These are phyloP conservation scores for Mucor ambiguus DNA, from an alignment of 371 early-diverging fungal genomes.

Conservation along the genomic window DNA sequence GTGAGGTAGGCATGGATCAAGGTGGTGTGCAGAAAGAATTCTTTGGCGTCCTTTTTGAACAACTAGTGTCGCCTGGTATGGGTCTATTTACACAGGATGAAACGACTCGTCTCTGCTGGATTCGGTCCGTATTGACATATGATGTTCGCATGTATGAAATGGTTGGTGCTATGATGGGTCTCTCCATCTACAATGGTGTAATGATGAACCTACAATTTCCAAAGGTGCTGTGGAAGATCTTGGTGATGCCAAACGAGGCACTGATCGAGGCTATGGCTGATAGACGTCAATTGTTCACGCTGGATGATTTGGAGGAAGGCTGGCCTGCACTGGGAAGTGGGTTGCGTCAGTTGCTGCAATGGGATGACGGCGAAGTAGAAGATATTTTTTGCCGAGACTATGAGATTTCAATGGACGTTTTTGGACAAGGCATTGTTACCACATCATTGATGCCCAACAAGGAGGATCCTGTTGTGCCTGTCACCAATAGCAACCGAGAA, in stretches of 20 bases:
- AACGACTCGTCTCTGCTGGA: slow-evolving; percentile 79
- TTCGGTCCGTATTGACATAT: slow-evolving; percentile 64
- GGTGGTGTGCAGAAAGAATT: slow-evolving; percentile 98
- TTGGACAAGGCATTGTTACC: slow-evolving; percentile 67
- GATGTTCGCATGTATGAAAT: slow-evolving; percentile 74
- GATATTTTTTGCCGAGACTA: slow-evolving; percentile 87
- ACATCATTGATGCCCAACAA: slow-evolving; percentile 76
- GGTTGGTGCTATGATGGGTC: slow-evolving; percentile 90
- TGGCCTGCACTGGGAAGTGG: slow-evolving; percentile 69
- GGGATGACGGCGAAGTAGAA: slow-evolving; percentile 79
- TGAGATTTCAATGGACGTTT: slow-evolving; percentile 75
- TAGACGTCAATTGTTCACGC: slow-evolving; percentile 37
- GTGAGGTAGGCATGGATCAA: slow-evolving; percentile 91
- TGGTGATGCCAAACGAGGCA: slow-evolving; percentile 51
- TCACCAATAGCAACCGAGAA: slow-evolving; percentile 73
- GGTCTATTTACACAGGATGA: slow-evolving; percentile 68
- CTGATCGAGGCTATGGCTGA: slow-evolving; percentile 31
- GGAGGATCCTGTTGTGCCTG: slow-evolving; percentile 57
- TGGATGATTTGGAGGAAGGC: slow-evolving; percentile 61
- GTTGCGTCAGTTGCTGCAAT: slow-evolving; percentile 69
- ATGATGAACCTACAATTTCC: slow-evolving; percentile 92
- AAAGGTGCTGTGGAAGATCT: slow-evolving; percentile 79
- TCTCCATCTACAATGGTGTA: slow-evolving; percentile 93
- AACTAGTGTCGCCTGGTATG: slow-evolving; percentile 82
- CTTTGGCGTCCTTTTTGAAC: slow-evolving; percentile 88